Conservation (phyloP, 2,329 filamentous ascomycete species). For the Fusarium sacchari region DNA sequence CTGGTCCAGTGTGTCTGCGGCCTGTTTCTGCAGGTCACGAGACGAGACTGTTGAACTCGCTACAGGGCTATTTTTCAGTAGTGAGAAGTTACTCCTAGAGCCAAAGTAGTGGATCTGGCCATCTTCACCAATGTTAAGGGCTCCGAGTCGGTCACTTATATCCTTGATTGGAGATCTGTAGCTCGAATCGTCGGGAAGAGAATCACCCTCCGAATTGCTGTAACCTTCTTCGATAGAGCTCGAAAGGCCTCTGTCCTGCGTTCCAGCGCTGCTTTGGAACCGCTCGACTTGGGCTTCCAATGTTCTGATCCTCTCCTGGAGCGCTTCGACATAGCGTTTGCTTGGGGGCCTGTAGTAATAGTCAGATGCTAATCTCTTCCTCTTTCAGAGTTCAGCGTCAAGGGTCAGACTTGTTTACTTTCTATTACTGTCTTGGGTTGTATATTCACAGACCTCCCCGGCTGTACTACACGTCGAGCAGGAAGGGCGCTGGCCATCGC, state of each 20-base stretch:
- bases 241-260: accelerated
- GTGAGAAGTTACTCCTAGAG: not conserved
- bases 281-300: not conserved
- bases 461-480: not conserved
- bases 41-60: not conserved
- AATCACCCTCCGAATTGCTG: not conserved
- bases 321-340: not conserved
- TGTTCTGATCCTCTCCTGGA: not conserved
- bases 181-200: not conserved
- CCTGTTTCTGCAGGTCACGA: not conserved
- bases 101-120: not conserved
- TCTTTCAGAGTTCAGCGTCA: accelerated
- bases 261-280: accelerated
- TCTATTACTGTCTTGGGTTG: not conserved
- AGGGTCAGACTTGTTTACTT: not conserved
- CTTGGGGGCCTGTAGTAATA: not conserved
- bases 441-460: not conserved
- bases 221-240: not conserved
- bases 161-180: not conserved
- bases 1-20: not conserved
- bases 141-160: not conserved
- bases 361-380: accelerated
- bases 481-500: not conserved
- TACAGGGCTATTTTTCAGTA: not conserved
- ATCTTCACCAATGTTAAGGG: not conserved